phyloP scores from a whole-genome alignment of 2,329 filamentous ascomycete genomes.

The Alternaria triticina region DNA sequence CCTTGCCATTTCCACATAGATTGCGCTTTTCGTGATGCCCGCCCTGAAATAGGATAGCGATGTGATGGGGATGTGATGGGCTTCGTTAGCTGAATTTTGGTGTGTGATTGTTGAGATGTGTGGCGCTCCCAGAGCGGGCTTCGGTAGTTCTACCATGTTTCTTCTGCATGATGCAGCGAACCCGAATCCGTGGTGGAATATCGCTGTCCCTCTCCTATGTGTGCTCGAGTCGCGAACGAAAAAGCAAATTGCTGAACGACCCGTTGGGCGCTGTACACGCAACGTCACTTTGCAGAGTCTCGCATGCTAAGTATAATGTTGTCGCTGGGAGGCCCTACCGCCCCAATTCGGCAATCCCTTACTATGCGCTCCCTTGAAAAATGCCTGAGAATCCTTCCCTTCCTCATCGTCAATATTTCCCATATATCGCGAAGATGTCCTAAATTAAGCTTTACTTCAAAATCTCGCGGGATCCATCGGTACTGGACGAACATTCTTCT shows the following conservation, averaged over 20 bases:
- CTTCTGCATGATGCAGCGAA: neutral
- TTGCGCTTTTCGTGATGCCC: neutral
- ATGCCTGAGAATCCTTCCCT: neutral
- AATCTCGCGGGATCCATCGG: neutral
- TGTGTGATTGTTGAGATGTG: conserved; percentile 30
- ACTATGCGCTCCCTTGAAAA: neutral
- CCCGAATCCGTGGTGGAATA: neutral
- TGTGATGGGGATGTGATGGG: conserved; percentile 14
- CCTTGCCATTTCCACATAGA: neutral
- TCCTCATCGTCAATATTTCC: neutral
- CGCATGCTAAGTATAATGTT: neutral
- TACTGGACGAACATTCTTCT: neutral
- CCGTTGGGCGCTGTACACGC: neutral
- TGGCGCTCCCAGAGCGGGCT: conserved; percentile 17
- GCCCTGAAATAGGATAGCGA: neutral
- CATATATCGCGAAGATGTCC: neutral
- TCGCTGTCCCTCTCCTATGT: neutral
- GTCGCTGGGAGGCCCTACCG: neutral
- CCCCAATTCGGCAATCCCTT: neutral
- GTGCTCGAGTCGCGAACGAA: neutral
- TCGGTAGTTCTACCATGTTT: conserved; percentile 8
- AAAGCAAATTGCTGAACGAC: neutral
- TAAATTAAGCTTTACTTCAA: neutral
- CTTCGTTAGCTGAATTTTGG: conserved; percentile 17
- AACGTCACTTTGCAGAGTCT: neutral